Evolutionary conservation across 129 eudicot genomes (phyloP).

Genomic region (Cynara cardunculus): DNA sequence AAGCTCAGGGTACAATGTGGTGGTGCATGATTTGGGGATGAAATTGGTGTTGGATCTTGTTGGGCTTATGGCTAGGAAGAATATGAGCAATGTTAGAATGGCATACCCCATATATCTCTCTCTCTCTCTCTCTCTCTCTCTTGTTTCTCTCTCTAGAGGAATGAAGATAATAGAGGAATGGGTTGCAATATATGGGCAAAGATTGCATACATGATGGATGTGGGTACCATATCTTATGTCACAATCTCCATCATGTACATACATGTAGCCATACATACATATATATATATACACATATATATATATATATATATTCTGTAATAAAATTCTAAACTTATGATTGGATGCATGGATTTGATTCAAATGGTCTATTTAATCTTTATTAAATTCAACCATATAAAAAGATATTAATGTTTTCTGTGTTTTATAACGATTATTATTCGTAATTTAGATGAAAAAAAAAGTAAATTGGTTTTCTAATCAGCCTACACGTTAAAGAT

Average conservation of each 20-base stretch:
- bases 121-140: not conserved
- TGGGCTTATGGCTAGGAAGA: conserved; percentile 24
- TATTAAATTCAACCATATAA: not conserved
- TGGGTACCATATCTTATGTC: conserved; percentile 22
- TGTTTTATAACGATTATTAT: not conserved
- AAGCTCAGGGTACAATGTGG: conserved; percentile 39
- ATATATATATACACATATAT: too few species aligned
- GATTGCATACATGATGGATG: conserved; percentile 15
- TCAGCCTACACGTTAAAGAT: not conserved
- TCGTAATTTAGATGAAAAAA: not conserved
- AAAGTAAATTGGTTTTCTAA: not conserved
- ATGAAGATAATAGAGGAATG: conserved; percentile 17
- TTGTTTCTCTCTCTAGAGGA: conserved; percentile 12
- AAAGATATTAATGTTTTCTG: not conserved
- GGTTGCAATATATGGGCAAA: conserved; percentile 27
- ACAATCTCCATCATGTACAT: conserved; percentile 15
- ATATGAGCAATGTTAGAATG: conserved; percentile 19
- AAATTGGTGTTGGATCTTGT: conserved; percentile 20
- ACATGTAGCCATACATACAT: not conserved
- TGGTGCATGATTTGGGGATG: conserved; percentile 40
- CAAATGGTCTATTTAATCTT: not conserved
- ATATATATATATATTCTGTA: not conserved
- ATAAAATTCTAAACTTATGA: not conserved
- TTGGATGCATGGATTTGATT: conserved; percentile 12
- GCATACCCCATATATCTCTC: conserved; percentile 23